Evolutionary conservation across 2,329 filamentous ascomycete species (phyloP).

Genomic region (Calonectria ilicicola): DNA sequence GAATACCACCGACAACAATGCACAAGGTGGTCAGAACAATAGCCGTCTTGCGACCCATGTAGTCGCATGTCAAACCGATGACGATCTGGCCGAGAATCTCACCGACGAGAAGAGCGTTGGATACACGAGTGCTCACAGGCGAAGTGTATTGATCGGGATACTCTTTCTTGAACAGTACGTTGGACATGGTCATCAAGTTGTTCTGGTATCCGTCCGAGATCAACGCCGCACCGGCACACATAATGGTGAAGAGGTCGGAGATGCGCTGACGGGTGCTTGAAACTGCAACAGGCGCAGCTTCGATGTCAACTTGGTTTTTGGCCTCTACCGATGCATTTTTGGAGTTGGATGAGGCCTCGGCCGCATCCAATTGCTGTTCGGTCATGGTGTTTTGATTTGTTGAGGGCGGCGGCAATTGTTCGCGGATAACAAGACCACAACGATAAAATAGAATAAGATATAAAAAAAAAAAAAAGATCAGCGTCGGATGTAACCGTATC

Average conservation of each 20-base stretch:
- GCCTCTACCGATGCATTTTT: background rate
- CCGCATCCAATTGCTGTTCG: slow-evolving; percentile 1
- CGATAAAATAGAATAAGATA: background rate
- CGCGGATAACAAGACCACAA: background rate
- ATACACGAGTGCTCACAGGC: slow-evolving; percentile 53
- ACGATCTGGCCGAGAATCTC: slow-evolving; percentile 56
- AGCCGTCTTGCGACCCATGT: slow-evolving; percentile 60
- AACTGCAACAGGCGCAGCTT: background rate
- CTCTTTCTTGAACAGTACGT: slow-evolving; percentile 46
- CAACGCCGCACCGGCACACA: slow-evolving; percentile 48
- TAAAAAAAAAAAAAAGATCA: background rate
- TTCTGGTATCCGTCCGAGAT: slow-evolving; percentile 53
- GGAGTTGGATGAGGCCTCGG: background rate
- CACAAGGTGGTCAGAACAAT: slow-evolving; percentile 60
- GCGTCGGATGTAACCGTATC: background rate
- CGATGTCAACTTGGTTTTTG: background rate
- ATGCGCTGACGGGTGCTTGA: slow-evolving; percentile 5
- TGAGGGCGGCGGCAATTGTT: background rate
- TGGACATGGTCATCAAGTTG: slow-evolving; percentile 51
- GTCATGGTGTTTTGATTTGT: background rate
- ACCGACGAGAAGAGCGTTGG: slow-evolving; percentile 55
- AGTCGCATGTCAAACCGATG: slow-evolving; percentile 59
- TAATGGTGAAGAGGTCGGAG: slow-evolving; percentile 25
- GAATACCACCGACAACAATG: slow-evolving; percentile 59
- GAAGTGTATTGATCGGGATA: slow-evolving; percentile 51